Base-by-base conservation (phyloP, 768 basidiomycete species). In the Leucogyrophana mollusca region DNA sequence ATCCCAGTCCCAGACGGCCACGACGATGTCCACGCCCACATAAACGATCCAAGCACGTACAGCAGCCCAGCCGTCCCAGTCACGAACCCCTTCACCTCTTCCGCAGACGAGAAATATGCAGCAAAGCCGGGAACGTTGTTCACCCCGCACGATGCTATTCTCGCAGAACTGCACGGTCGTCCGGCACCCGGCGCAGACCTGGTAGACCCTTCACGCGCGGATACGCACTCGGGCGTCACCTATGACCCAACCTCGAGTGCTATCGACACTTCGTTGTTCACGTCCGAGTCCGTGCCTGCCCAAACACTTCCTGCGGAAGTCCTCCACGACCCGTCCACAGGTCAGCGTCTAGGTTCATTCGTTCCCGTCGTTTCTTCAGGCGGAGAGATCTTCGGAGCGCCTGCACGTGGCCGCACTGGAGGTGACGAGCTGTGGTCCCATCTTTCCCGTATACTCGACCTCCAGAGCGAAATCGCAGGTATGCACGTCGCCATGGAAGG, bases 401-500 rank as follows among this genome's bases (percentile, higher is more conserved):
- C 38, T 6, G 18, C 32, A 18, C 36, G 20, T 5, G 45, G 21
- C 9, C 45, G 33, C n/a, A 32, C 53, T 16, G 66, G 65, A 38
- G 74, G 75, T 51, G 78, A 77, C 41, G 78, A 76, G 43, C 60
- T 86, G 40, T 90, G 88, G 88, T 57, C 74, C 0, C 81, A 84
- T 50, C 74, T 90, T 13, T 79, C 79, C 16, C 74, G 73, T 35
- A 83, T 90, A n/a, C 61, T 87, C 51, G 82, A 83, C 30, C 64
- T 90, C 23, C 87, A 90, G 60, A 79, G 76, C 45, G 79, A 87
- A 52, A 79, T 90, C 25, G 82, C 87, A 4, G 71, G 68, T 52
- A 79, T 87, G 77, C 88, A 90, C 58, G 65, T 82, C 9, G 79
- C 83, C 20, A 86, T 90, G 85, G 88, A 90, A 60, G 76, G 76